These are phyloP conservation scores for Phytophthora podocarpi DNA, from an alignment of 352 stramenopile species.

Conservation along the genomic window DNA sequence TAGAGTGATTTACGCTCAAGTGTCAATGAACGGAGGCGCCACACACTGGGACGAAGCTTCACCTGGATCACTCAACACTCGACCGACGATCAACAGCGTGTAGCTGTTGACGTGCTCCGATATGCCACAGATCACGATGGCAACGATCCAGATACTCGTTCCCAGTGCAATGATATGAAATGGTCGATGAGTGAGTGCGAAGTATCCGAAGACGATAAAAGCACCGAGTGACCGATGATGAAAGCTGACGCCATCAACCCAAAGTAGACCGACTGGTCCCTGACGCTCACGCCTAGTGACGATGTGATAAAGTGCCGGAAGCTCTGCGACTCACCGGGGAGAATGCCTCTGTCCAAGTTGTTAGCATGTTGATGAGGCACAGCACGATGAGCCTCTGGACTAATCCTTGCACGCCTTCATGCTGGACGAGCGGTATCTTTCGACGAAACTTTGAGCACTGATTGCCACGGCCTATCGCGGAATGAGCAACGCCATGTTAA, in stretches of 20 bases:
- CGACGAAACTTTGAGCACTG: too few relatives aligned
- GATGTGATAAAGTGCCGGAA: slow-evolving; percentile 79
- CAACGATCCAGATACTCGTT: slow-evolving; percentile 73
- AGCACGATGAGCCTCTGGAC: slow-evolving; percentile 62
- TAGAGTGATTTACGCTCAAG: slow-evolving; percentile 61
- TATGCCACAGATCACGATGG: slow-evolving; percentile 66
- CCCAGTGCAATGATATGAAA: slow-evolving; percentile 81
- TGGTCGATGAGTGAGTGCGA: slow-evolving; percentile 69
- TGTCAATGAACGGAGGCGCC: slow-evolving; percentile 86
- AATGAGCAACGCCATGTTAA: slow-evolving; percentile 14
- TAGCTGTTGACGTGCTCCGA: slow-evolving; percentile 65
- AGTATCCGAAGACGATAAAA: slow-evolving; percentile 76
- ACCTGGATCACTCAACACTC: slow-evolving; percentile 74
- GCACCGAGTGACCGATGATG: slow-evolving; percentile 83
- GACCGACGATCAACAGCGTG: slow-evolving; percentile 65
- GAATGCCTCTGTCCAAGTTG: slow-evolving; percentile 94
- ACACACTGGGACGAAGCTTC: slow-evolving; percentile 89
- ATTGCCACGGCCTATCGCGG: not conserved
- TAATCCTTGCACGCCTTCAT: too few relatives aligned
- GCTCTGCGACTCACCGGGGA: slow-evolving; percentile 64
- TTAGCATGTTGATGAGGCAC: slow-evolving; percentile 91
- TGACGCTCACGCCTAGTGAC: slow-evolving; percentile 35
- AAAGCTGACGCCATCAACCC: slow-evolving; percentile 80
- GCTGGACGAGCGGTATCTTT: too few relatives aligned
- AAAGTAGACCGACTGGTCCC: slow-evolving; percentile 51